A percentile compares a stretch with the other conserved stretches of the same genome.
Conservation (phyloP, 2,329 filamentous ascomycete species). For the Davidsoniella virescens region DNA sequence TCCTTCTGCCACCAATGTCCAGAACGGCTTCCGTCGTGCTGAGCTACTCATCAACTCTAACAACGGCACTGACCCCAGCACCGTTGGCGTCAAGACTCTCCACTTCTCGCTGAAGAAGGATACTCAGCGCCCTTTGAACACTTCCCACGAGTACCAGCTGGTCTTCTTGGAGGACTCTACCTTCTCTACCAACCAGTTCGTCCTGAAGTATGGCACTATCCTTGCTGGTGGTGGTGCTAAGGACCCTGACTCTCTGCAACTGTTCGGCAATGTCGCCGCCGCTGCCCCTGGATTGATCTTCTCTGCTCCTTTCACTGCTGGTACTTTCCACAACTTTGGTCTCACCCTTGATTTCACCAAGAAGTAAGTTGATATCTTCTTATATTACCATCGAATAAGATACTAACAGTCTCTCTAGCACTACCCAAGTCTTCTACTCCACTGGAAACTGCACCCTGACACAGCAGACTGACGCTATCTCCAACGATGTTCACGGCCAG, state of each 20-base stretch:
- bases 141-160: conserved; percentile 44
- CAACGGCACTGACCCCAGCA: conserved; percentile 33
- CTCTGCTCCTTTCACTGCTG: conserved; percentile 31
- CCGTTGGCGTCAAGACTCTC: conserved; percentile 39
- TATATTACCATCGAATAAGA: background rate
- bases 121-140: conserved; percentile 32
- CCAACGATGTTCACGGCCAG: conserved; percentile 22
- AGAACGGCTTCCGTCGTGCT: conserved; percentile 43
- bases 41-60: conserved; percentile 37
- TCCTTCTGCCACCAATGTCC: conserved; percentile 29
- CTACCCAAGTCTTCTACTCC: conserved; percentile 42
- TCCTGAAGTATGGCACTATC: conserved; percentile 38
- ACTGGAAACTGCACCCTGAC: conserved; percentile 28
- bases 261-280: conserved; percentile 32
- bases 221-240: conserved; percentile 22
- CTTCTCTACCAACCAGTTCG: conserved; percentile 35
- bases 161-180: conserved; percentile 31
- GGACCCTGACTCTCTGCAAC: conserved; percentile 26
- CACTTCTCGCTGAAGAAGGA: conserved; percentile 45
- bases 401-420: conserved; percentile 21
- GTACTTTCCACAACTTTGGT: conserved; percentile 45
- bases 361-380: conserved; percentile 25
- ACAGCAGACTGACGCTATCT: conserved; percentile 27
- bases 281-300: conserved; percentile 32
- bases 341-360: conserved; percentile 38